Base-by-base conservation (phyloP, 2,329 filamentous ascomycete genomes). In the Diplodia sapinea region DNA sequence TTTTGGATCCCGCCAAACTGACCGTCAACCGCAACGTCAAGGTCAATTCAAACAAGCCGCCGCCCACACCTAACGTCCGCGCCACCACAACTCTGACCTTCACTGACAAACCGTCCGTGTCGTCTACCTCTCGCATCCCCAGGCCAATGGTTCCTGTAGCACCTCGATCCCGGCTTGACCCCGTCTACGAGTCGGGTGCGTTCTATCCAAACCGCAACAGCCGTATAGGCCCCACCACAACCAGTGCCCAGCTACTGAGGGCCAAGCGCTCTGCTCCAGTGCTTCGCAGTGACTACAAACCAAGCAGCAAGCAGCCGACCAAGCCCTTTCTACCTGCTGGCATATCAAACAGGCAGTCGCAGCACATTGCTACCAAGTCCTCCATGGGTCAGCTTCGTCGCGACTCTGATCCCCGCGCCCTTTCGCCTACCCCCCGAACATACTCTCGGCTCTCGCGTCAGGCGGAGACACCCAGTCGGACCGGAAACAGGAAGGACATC, bases 1-100 rank as follows among this genome's bases (percentile, higher is more conserved):
- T 92, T 17, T 93, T 98, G 74, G 89, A 93, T 74, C 87, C 90
- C 2, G 88, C 86, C 68, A 97, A 94, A 78, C 84, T 93, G 52
- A 94, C 91, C 0, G 83, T 97, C 20, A 95, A 98, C 77, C 93
- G 92, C 70, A 97, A 99, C 76, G 87, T 99, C 71, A 94, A 94
- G 77, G 86, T 96, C 73, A 97, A 96, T 79, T 87, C 89, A 26
- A 78, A 78, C 43, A 78, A 77, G 70, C 85, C 43, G 17, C 43
- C 88, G 65, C 85, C 88, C 23, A 82, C 86, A 15, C 94, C 92
- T 71, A 91, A 93, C 56, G 85, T 86, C 26, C 87, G 91, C 66
- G 88, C 92, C 20, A 89, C 92, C 12, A 91, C 95, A 33, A 94
- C 94, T 13, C 84, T 98, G 69, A 97, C 93, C 7, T 98, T 98